Evolutionary conservation across 2,329 filamentous ascomycete species (phyloP).

Genomic region (Beauveria sp.): DNA sequence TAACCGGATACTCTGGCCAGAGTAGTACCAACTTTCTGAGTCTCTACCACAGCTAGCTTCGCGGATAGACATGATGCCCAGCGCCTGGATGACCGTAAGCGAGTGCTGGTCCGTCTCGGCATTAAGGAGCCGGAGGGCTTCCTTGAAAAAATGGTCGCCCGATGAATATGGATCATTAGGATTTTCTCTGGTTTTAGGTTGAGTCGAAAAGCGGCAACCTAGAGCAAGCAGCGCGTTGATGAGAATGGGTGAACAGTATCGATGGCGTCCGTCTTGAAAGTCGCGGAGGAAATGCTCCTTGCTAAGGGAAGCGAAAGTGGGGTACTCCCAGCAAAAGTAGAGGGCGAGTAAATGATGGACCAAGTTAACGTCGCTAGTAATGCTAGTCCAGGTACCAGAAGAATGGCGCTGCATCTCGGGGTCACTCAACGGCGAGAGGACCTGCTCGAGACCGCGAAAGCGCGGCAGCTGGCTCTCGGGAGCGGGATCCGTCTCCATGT

Average conservation of each 20-base stretch:
- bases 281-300: slow-evolving; percentile 64
- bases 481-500: slow-evolving; percentile 27
- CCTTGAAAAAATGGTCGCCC: slow-evolving; percentile 68
- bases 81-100: slow-evolving; percentile 65
- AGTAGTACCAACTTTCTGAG: slow-evolving; percentile 65
- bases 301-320: slow-evolving; percentile 65
- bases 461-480: slow-evolving; percentile 23
- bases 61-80: slow-evolving; percentile 68
- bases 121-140: slow-evolving; percentile 54
- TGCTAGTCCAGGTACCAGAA: slow-evolving; percentile 48
- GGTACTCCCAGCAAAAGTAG: slow-evolving; percentile 72
- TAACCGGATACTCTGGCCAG: slow-evolving; percentile 63
- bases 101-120: slow-evolving; percentile 51
- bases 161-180: slow-evolving; percentile 55
- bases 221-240: slow-evolving; percentile 59
- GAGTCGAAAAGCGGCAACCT: slow-evolving; percentile 61
- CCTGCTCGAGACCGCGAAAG: slow-evolving; percentile 37
- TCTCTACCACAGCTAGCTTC: slow-evolving; percentile 67
- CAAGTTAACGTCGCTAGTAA: slow-evolving; percentile 50
- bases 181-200: slow-evolving; percentile 57
- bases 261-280: slow-evolving; percentile 50
- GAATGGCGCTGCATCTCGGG: slow-evolving; percentile 34
- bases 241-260: slow-evolving; percentile 61
- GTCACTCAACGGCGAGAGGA: slow-evolving; percentile 39
- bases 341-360: slow-evolving; percentile 57